phyloP scores from a whole-genome alignment of 805 yeast species.

The Ogataea sp. region DNA sequence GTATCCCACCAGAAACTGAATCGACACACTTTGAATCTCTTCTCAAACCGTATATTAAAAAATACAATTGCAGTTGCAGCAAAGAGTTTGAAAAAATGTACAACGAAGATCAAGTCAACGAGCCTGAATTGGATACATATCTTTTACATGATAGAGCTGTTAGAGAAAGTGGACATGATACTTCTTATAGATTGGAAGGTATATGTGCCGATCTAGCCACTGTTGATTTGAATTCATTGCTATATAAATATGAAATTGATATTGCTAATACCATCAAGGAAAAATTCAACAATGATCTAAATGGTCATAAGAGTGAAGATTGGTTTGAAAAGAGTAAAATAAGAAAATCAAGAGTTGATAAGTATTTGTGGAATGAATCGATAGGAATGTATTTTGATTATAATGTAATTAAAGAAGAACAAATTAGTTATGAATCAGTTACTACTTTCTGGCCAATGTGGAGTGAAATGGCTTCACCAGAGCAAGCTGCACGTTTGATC shows the following conservation, averaged over 20 bases:
- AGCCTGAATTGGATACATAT: slow-evolving; percentile 81
- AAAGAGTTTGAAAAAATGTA: slow-evolving; percentile 63
- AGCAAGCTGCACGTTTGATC: slow-evolving; percentile 61
- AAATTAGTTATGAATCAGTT: slow-evolving; percentile 70
- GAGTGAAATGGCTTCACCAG: slow-evolving; percentile 59
- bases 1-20: slow-evolving; percentile 98
- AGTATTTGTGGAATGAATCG: slow-evolving; percentile 78
- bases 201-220: slow-evolving; percentile 86
- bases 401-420: slow-evolving; percentile 47
- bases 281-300: slow-evolving; percentile 45
- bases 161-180: slow-evolving; percentile 95
- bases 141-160: slow-evolving; percentile 91
- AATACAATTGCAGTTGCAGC: slow-evolving; percentile 50
- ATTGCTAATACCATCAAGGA: slow-evolving; percentile 57
- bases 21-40: slow-evolving; percentile 75
- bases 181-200: slow-evolving; percentile 84
- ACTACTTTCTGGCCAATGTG: slow-evolving; percentile 91
- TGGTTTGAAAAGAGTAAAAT: slow-evolving; percentile 56
- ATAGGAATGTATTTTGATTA: slow-evolving; percentile 80
- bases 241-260: slow-evolving; percentile 86
- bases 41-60: slow-evolving; percentile 58
- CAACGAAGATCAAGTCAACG: slow-evolving; percentile 55
- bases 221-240: slow-evolving; percentile 75
- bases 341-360: slow-evolving; percentile 50
- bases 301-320: slow-evolving; percentile 34